Evolutionary conservation across 306 rosid genomes (phyloP), one percentile per base, ranked within the genome.

Genomic region (Prinsepia uniflora): DNA sequence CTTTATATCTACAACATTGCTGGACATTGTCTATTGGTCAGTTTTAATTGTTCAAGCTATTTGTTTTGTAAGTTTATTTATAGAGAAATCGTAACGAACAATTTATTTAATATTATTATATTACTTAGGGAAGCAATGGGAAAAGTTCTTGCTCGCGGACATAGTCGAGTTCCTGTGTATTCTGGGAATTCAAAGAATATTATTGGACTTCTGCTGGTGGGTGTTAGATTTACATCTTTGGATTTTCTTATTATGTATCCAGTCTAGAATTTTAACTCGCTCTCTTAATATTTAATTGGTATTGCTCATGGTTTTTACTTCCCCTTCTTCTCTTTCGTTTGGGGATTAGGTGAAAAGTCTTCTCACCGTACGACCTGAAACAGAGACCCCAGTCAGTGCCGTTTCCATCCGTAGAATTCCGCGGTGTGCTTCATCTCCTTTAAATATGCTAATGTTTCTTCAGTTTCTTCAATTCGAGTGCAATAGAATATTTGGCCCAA

Each of bases 151-250:
- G 99, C 96, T 34, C 95, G 97, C 0, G 99, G 99, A 59, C 99
- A 95, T 72, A 95, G 99, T 80, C 85, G 99, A 67, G 96, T 95
- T 86, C 99, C 99, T 70, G 96, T 95, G 59, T 91, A 95, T 79
- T 83, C 96, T 71, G 99, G 92, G 70, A 95, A 86, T 79, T 90
- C 96, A 19, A 95, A 80, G 84, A 95, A 95, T 62, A 22, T 95
- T 64, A 95, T 95, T 40, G 99, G 99, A 65, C 96, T 95, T 75
- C 90, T 95, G 54, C 82, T 91, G 81, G 99, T 95, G 57, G 64
- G 96, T 80, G 15, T 42, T 68, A 30, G 59, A 61, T 18, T 53
- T 64, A 59, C 67, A 49, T 53, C 64, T 75, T 46, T 46, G 48
- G 68, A 74, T 65, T 42, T 72, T 34, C 19, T 5, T 44, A 8